These are phyloP conservation scores for Citrus hindsii DNA, from an alignment of 345 rosid species.

Conservation along the genomic window DNA sequence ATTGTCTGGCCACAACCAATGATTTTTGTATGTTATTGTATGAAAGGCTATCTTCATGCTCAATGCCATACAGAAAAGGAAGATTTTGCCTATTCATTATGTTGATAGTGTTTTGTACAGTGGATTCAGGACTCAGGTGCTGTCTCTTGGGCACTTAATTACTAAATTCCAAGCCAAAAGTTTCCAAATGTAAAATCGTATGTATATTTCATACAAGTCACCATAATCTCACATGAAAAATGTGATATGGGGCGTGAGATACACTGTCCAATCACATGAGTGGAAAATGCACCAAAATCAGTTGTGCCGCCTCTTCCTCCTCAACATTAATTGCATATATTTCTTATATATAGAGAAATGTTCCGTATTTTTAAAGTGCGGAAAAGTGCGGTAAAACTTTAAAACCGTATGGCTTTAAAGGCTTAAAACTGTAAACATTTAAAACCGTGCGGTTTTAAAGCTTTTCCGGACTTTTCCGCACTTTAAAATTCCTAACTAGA, in stretches of 20 bases:
- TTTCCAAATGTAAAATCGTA: not conserved
- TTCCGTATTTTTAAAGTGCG: no score
- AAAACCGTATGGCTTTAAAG: no score
- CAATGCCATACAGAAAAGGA: slow-evolving; percentile 1
- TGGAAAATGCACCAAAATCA: not conserved
- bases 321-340: no score
- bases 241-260: not conserved
- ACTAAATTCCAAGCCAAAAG: not conserved
- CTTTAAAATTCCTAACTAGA: no score
- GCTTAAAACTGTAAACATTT: fast-evolving
- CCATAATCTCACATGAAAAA: not conserved
- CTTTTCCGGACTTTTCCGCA: fast-evolving
- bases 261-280: not conserved
- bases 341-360: no score
- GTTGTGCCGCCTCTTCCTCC: no score
- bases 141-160: not conserved
- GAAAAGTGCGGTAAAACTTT: fast-evolving
- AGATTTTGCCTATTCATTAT: not conserved
- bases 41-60: not conserved
- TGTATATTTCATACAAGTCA: not conserved
- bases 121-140: not conserved
- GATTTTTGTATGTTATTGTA: not conserved
- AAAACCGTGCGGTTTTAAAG: fast-evolving
- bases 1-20: not conserved
- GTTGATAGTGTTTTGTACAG: no score